These are phyloP conservation scores for Cardamine occulta DNA, from an alignment of 345 rosid genomes.

Conservation along the genomic window DNA sequence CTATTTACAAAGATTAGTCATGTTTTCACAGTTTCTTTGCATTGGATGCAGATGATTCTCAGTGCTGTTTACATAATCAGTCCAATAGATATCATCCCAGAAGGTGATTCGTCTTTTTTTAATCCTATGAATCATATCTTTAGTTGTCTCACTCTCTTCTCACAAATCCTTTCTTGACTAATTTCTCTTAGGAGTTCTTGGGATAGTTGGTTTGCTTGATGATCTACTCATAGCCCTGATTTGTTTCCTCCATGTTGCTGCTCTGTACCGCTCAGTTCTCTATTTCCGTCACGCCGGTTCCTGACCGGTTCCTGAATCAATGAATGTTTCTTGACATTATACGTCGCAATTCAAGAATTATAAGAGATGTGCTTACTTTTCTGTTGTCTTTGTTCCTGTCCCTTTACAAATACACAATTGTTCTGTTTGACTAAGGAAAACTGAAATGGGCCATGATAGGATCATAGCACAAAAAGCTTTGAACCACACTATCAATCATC, in stretches of 20 bases:
- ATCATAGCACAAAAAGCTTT: conserved; percentile 8
- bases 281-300: conserved; percentile 77
- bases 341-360: background rate
- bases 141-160: conserved; percentile 4
- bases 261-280: conserved; percentile 83
- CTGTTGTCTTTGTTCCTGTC: conserved; percentile 7
- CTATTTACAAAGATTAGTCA: background rate
- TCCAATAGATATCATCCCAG: conserved; percentile 91
- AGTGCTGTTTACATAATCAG: conserved; percentile 72
- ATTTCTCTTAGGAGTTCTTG: conserved; percentile 57
- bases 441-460: conserved; percentile 4
- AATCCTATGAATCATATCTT: too few relatives aligned
- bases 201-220: conserved; percentile 79
- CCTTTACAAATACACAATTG: conserved; percentile 3
- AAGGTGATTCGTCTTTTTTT: conserved; percentile 54
- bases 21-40: conserved; percentile 22
- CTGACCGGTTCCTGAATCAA: conserved; percentile 58
- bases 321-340: conserved; percentile 3
- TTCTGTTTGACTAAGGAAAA: conserved; percentile 33
- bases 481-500: conserved; percentile 13
- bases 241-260: conserved; percentile 83
- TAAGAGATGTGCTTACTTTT: conserved; percentile 8
- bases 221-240: conserved; percentile 68
- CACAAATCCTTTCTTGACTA: background rate
- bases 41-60: conserved; percentile 59